Base-by-base conservation (phyloP, 2,329 filamentous ascomycete genomes). In the Paracamarosporium sp. region DNA sequence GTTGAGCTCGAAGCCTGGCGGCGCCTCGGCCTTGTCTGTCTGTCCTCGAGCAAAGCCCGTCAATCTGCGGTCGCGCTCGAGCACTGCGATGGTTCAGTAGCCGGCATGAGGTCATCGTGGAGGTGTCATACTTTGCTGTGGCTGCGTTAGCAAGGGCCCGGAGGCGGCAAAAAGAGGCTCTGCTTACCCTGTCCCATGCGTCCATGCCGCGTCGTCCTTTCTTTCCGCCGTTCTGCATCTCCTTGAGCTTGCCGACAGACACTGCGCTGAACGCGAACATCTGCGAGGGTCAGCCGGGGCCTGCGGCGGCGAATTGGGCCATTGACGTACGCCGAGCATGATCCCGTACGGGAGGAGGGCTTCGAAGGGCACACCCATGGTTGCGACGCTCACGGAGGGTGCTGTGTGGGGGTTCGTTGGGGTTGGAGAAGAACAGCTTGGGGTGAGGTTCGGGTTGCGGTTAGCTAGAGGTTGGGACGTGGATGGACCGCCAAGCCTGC, bases 291-390 rank as follows among this genome's bases (percentile, higher is more conserved):
- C 63, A 51, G 48, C 25, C 15, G 8, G 17, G 27, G 48, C 48
- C 31, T 36, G 31, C 24, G 7, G 36, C 25, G 3, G 36, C 48
- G 7, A 72, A 63, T 53, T 44, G 45, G 45, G 57, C 46, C 43
- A 31, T 62, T 55, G 47, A 78, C 84, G 61, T 83, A 88, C 86
- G 72, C 76, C 82, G 54, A 86, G 77, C 78, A 88, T 86, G 72
- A 89, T 85, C 66, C 81, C 86, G 73, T 88, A 88, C 47, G 86
- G 86, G 68, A 89, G 72, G 65, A 89, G 76, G 64, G 86, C 83
- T 79, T 89, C 87, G 75, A 89, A 89, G 43, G 87, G 87, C 61
- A 89, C 85, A 76, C 85, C 86, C 87, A 88, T 88, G 64, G 63
- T 81, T 74, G 71, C 67, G 62, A 66, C 59, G 55, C 71, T 69